Evolutionary conservation across 176 grass and related monocot species (phyloP), one percentile per base, ranked within the genome.

Genomic region (Typha latifolia): DNA sequence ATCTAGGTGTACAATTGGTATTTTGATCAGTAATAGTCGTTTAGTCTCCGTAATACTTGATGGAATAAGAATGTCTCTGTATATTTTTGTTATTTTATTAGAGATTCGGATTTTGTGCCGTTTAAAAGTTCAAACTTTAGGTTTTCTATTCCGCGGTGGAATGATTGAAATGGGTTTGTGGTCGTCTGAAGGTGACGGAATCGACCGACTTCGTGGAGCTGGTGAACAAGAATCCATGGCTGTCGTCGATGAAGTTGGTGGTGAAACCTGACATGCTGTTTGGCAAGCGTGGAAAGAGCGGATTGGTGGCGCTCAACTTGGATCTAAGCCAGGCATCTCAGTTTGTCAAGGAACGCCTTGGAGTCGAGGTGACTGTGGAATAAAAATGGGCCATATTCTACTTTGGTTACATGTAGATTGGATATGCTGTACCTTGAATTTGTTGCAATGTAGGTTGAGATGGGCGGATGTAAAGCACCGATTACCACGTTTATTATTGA

Each of bases 251-350:
- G 72, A 83, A 78, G 69, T 70, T 83, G 63, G 81, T 83, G 16
- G 81, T 83, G 69, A 83, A 83, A 63, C 81, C 81, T 29, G 81
- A 83, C 66, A 83, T 83, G 81, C 74, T 78, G 31, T 83, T 83
- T 14, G 81, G 81, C 12, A 83, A 83, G 81, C 64, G 81, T 18
- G 81, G 81, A 15, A 83, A 83, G 64, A 83, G 81, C 5, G 81
- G 81, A 37, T 73, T 83, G 63, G 74, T 83, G 22, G 81, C 74
- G 4, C 63, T 83, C 48, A 83, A 83, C 19, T 69, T 83, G 12
- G 81, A 83, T 78, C 48, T 83, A 18, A 74, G 63, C 49, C 63
- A 83, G 52, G 81, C 61, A 22, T 32, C 72, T 20, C 65, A 78
- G 69, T 83, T 83, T n/a, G 63, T 83, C 31, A 78, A 83, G 69